Base-by-base conservation (phyloP, 2,329 filamentous ascomycete species). In the Pseudocercospora fuligena region DNA sequence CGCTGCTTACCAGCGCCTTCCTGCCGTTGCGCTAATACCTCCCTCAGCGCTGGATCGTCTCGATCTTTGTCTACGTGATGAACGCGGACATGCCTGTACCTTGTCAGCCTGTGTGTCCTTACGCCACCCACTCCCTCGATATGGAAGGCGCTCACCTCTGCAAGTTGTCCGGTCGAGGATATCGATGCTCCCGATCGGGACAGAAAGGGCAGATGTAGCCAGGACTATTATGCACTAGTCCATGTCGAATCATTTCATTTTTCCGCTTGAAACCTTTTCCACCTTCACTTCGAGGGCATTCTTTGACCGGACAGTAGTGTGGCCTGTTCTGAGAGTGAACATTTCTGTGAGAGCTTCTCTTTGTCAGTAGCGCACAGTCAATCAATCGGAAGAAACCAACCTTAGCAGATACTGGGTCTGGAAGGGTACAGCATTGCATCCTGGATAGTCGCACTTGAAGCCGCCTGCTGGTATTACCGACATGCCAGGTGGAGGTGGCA, bases 171-270 rank as follows among this genome's bases (percentile, higher is more conserved):
- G 95, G 95, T 72, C 95, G 86, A 5, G 95, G 95, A 78, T 98
- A 98, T 77, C 91, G 94, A 79, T 97, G 94, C 77, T 97, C 93
- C 71, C 93, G 87, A 75, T 97, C 93, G 1, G 93, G 92, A 78
- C 95, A 99, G 77, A 97, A 98, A 0, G 95, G 95, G 78, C 95
- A 99, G 31, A 97, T 89, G 75, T 98, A 99, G 67, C 94, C 94
- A 1, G 95, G 95, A 7, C 93, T 97, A 71, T 93, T 90, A 76
- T 99, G 95, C 3, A 98, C 95, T 2, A 98, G 86, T 0, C 94
- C 94, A 74, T 90, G 88, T n/a, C 88, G 82, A 68, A 89, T 89
- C 88, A 90, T 90, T 75, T 90, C 88, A 69, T 90, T 90, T 75
- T 90, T 90, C 33, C 88, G 83, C 75, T 90, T 90, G 80, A 90